Percentiles rank a stretch among this genome's conserved stretches.
Conservation (phyloP, 83 land plant species). For the Isoetes engelmannii region DNA sequence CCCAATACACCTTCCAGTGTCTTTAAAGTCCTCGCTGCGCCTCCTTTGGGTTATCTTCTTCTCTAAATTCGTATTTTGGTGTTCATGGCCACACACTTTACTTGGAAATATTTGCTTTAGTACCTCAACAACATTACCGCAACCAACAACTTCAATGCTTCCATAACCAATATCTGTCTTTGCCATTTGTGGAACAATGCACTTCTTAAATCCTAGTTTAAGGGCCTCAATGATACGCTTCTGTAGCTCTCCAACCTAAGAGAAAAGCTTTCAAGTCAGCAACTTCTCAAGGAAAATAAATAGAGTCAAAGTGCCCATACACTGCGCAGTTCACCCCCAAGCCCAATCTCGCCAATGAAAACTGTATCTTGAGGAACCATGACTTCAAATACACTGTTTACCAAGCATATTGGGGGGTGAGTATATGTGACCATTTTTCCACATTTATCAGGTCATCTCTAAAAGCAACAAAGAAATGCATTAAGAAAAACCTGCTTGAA, state of each 20-base stretch:
- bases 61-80: too few relatives aligned
- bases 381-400: neutral
- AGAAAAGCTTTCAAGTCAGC: conserved; percentile 1
- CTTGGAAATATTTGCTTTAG: too few relatives aligned
- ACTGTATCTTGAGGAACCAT: conserved; percentile 45
- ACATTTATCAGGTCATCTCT: neutral
- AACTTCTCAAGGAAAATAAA: too few relatives aligned
- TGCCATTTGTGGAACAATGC: conserved; percentile 60
- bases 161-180: conserved; percentile 20
- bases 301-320: conserved; percentile 32
- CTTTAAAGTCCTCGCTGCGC: too few relatives aligned
- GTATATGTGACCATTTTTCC: neutral
- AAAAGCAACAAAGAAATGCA: neutral
- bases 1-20: too few relatives aligned
- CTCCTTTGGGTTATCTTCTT: too few relatives aligned
- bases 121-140: too few relatives aligned
- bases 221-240: conserved; percentile 55
- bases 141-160: neutral
- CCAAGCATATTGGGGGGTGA: neutral
- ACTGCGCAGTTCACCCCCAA: conserved; percentile 79
- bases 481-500: conserved; percentile 61
- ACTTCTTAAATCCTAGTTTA: conserved; percentile 69
- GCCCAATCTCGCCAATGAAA: conserved; percentile 90
- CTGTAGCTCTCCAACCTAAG: conserved; percentile 68
- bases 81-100: too few relatives aligned